A percentile compares a stretch with the other conserved stretches of the same genome.
phyloP scores from a whole-genome alignment of 257 asterid species.

The Ilex aquifolium region DNA sequence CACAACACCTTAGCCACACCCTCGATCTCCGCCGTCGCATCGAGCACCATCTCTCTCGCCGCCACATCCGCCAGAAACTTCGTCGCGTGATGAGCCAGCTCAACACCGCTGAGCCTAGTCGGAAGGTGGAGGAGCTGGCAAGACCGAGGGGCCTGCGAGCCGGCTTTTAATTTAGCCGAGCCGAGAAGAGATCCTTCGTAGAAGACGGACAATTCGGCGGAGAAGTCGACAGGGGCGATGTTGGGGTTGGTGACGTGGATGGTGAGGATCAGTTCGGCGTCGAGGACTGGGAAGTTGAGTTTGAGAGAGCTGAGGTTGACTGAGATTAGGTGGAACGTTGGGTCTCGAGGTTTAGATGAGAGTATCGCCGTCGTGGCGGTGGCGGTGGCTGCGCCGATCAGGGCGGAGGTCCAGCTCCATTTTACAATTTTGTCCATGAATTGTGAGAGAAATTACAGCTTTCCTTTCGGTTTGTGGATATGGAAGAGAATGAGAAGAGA shows the following conservation, averaged over 20 bases:
- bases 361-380: constrained; percentile 33
- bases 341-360: constrained; percentile 68
- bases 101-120: constrained; percentile 71
- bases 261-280: constrained; percentile 69
- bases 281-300: constrained; percentile 76
- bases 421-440: constrained; percentile 16
- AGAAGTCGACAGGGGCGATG: constrained; percentile 60
- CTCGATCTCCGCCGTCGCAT: constrained; percentile 64
- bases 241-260: constrained; percentile 97
- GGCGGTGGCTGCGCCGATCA: constrained; percentile 76
- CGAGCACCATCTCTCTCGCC: constrained; percentile 82
- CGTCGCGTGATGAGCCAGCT: constrained; percentile 69
- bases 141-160: constrained; percentile 83
- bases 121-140: constrained; percentile 85
- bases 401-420: constrained; percentile 89
- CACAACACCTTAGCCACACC: constrained; percentile 82
- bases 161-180: constrained; percentile 66
- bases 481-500: background rate
- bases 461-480: no score
- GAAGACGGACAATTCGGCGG: constrained; percentile 66
- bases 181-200: constrained; percentile 80
- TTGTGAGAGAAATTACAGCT: constrained; percentile 8
- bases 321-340: constrained; percentile 76
- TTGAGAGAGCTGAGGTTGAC: constrained; percentile 79
- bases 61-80: constrained; percentile 62